Conservation (phyloP, 192 early-diverging fungal species). For the Podila horticola region DNA sequence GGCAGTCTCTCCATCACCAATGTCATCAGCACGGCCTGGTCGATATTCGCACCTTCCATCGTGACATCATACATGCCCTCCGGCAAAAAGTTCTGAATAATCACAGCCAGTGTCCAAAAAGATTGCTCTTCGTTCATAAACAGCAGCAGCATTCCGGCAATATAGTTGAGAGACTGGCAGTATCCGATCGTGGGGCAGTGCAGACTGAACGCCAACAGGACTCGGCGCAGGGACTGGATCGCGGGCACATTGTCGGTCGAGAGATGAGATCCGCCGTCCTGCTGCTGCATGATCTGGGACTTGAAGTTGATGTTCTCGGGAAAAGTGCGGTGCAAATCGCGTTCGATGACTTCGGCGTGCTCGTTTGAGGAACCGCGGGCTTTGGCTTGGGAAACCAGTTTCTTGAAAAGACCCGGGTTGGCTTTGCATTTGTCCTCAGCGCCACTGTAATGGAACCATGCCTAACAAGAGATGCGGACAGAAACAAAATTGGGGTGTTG, state of each 20-base stretch:
- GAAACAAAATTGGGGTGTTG: too few relatives aligned
- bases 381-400: slow-evolving; percentile 54
- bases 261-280: slow-evolving; percentile 35
- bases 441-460: slow-evolving; percentile 80
- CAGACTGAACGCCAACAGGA: slow-evolving; percentile 76
- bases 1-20: slow-evolving; percentile 64
- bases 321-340: slow-evolving; percentile 81
- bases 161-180: slow-evolving; percentile 86
- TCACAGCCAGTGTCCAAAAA: slow-evolving; percentile 83
- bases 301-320: slow-evolving; percentile 80
- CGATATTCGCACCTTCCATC: slow-evolving; percentile 77
- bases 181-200: slow-evolving; percentile 84
- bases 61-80: slow-evolving; percentile 78
- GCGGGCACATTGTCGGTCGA: slow-evolving; percentile 56
- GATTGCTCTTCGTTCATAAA: slow-evolving; percentile 78
- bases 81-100: slow-evolving; percentile 79
- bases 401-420: slow-evolving; percentile 67
- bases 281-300: slow-evolving; percentile 47
- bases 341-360: slow-evolving; percentile 73
- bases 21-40: slow-evolving; percentile 75
- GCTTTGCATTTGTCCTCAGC: slow-evolving; percentile 66
- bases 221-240: slow-evolving; percentile 69
- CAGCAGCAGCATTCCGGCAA: slow-evolving; percentile 78
- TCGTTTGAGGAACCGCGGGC: slow-evolving; percentile 66
- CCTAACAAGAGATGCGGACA: slow-evolving; percentile 26